A percentile compares a stretch with the other conserved stretches of the same genome.
These are phyloP conservation scores for Penicillium subrubescens DNA, from an alignment of 495 filamentous ascomycete species.

Conservation along the genomic window DNA sequence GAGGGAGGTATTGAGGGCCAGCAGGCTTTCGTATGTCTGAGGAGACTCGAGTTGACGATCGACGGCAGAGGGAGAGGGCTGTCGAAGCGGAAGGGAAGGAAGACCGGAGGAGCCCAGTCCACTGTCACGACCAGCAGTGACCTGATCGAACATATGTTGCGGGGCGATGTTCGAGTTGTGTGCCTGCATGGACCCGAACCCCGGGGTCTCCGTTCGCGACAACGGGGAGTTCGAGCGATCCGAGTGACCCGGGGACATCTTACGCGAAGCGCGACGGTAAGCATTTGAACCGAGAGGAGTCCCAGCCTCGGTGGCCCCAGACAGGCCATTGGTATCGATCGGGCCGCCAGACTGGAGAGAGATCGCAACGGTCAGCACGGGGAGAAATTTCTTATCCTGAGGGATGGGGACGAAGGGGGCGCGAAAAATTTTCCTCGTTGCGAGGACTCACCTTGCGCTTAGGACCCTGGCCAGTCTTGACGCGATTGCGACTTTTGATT, in stretches of 20 bases:
- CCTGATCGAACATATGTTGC: slow-evolving; percentile 77
- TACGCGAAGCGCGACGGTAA: slow-evolving; percentile 70
- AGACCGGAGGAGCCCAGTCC: slow-evolving; percentile 62
- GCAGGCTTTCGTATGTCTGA: slow-evolving; percentile 76
- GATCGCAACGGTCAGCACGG: slow-evolving; percentile 31
- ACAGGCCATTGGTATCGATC: slow-evolving; percentile 60
- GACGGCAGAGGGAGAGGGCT: slow-evolving; percentile 74
- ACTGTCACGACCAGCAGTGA: slow-evolving; percentile 61
- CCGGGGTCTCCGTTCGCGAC: slow-evolving; percentile 83
- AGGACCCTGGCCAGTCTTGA: slow-evolving; percentile 84
- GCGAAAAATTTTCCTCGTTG: slow-evolving; percentile 31
- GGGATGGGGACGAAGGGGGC: slow-evolving; percentile 5
- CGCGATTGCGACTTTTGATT: slow-evolving; percentile 98
- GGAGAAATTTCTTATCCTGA: slow-evolving; percentile 30
- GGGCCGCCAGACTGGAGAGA: slow-evolving; percentile 44
- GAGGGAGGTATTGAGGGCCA: slow-evolving; percentile 74
- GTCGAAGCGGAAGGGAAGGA: slow-evolving; percentile 53
- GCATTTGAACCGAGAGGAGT: slow-evolving; percentile 53
- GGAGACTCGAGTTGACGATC: slow-evolving; percentile 75
- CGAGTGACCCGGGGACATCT: slow-evolving; percentile 69
- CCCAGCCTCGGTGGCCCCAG: slow-evolving; percentile 58
- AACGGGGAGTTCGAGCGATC: slow-evolving; percentile 84
- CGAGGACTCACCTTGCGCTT: slow-evolving; percentile 79
- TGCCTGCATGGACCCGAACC: slow-evolving; percentile 61
- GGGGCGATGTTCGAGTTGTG: slow-evolving; percentile 74